Evolutionary conservation across 139 green algal species (phyloP).

Genomic region (Picochlorum costavermella): DNA sequence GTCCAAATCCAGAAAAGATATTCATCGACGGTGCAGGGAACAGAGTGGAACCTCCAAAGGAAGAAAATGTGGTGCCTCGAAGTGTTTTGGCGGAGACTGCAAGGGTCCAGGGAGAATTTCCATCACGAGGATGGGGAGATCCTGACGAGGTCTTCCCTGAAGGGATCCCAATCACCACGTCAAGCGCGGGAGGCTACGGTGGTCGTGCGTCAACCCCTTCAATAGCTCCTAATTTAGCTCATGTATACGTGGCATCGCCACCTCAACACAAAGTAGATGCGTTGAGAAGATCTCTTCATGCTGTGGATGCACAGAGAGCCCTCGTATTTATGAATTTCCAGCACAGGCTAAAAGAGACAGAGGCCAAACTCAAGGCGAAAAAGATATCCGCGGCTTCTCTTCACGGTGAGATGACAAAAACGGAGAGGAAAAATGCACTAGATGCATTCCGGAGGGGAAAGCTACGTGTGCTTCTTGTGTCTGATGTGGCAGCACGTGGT

Average conservation of each 20-base stretch:
- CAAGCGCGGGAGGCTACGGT: slow-evolving; percentile 28
- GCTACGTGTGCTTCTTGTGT: slow-evolving; percentile 71
- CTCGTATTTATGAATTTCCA: slow-evolving; percentile 97
- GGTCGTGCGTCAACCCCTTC: slow-evolving; percentile 32
- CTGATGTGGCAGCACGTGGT: slow-evolving; percentile 82
- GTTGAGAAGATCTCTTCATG: slow-evolving; percentile 70
- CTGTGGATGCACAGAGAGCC: slow-evolving; percentile 48
- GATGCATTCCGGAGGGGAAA: slow-evolving; percentile 57
- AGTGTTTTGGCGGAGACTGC: neutral
- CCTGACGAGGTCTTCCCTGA: slow-evolving; percentile 22
- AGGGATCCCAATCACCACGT: slow-evolving; percentile 26
- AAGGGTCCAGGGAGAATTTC: slow-evolving; percentile 4
- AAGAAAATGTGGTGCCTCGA: neutral
- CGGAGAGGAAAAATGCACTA: slow-evolving; percentile 57
- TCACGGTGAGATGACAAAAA: slow-evolving; percentile 78
- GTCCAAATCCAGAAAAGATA: slow-evolving; percentile 35
- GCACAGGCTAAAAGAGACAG: slow-evolving; percentile 70
- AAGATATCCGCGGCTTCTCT: slow-evolving; percentile 64
- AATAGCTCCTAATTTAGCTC: slow-evolving; percentile 58
- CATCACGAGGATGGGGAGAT: slow-evolving; percentile 42
- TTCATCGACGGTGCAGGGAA: slow-evolving; percentile 28
- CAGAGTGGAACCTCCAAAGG: slow-evolving; percentile 15
- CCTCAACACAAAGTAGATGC: slow-evolving; percentile 68
- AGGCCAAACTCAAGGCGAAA: slow-evolving; percentile 72
- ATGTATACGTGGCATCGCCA: slow-evolving; percentile 43